A percentile compares a stretch with the other conserved stretches of the same genome.
Evolutionary conservation across 2,329 filamentous ascomycete genomes (phyloP).

Genomic region (Pseudophaeomoniella oleicola): DNA sequence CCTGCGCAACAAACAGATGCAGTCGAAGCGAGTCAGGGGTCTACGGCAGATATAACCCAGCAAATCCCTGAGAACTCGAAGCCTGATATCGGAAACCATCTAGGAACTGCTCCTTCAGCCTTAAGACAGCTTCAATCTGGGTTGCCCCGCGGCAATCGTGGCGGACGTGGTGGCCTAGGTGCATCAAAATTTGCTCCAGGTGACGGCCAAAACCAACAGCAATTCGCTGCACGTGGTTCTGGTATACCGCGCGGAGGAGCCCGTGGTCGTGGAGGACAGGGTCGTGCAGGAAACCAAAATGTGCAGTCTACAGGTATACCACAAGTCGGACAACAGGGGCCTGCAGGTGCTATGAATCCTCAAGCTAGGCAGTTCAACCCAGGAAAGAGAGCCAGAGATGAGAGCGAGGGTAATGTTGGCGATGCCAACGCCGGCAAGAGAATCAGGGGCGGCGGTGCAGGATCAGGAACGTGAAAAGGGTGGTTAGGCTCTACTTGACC

Average conservation of each 20-base stretch:
- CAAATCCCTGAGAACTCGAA: conserved; percentile 10
- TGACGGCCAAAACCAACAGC: conserved; percentile 11
- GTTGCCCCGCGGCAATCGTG: conserved; percentile 26
- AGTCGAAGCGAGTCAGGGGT: conserved; percentile 18
- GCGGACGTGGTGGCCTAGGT: conserved; percentile 21
- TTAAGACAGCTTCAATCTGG: conserved; percentile 27
- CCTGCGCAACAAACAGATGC: conserved; percentile 9
- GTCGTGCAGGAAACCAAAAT: conserved; percentile 20
- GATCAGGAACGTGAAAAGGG: conserved; percentile 1
- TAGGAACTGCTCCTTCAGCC: conserved; percentile 24
- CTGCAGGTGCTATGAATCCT: conserved; percentile 30
- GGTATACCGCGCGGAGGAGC: conserved; percentile 27
- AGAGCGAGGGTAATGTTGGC: conserved; percentile 22
- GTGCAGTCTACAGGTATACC: conserved; percentile 21
- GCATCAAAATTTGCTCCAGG: conserved; percentile 12
- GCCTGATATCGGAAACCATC: conserved; percentile 9
- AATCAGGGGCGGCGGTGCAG: conserved; percentile 26
- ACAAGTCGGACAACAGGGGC: conserved; percentile 9
- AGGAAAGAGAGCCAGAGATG: conserved; percentile 41
- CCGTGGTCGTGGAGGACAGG: conserved; percentile 23
- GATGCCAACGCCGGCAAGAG: conserved; percentile 30
- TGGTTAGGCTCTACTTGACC: background rate
- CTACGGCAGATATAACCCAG: conserved; percentile 8
- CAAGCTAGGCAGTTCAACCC: conserved; percentile 41
- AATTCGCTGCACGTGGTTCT: conserved; percentile 19